Percentiles rank a stretch among this genome's conserved stretches.
These are phyloP conservation scores for Mimosa pudica DNA, from an alignment of 306 rosid genomes.

Conservation along the genomic window DNA sequence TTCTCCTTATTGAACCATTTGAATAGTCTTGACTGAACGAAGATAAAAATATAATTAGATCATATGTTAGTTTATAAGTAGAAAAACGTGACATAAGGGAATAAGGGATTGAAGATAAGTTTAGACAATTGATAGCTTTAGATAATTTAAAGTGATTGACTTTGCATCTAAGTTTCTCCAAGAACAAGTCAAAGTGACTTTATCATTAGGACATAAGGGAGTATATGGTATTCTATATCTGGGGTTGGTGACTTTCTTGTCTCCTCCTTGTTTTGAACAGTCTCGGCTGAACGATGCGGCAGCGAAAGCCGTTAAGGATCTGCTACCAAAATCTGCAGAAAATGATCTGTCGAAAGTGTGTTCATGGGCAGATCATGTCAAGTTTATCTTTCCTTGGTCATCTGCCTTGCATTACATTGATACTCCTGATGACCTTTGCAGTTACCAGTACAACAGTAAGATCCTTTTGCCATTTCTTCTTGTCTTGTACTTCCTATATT, in stretches of 20 bases:
- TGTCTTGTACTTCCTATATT: too few relatives aligned
- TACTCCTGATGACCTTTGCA: constrained; percentile 73
- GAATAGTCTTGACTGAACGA: constrained; percentile 56
- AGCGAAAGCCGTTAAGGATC: constrained; percentile 59
- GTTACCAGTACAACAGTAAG: constrained; percentile 53
- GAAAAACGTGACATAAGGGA: too few relatives aligned
- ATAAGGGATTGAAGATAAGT: too few relatives aligned
- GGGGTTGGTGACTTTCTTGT: neutral
- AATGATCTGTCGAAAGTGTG: constrained; percentile 65
- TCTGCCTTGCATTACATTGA: constrained; percentile 72
- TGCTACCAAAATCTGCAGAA: constrained; percentile 58
- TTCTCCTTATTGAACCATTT: neutral
- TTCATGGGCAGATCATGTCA: constrained; percentile 75
- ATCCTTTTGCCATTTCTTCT: constrained; percentile 17
- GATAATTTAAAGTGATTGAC: too few relatives aligned
- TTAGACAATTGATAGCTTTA: too few relatives aligned
- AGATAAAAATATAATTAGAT: neutral
- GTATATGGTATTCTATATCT: neutral
- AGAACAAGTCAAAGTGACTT: too few relatives aligned
- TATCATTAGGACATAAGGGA: too few relatives aligned
- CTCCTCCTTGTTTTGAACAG: constrained; percentile 34
- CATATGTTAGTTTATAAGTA: too few relatives aligned
- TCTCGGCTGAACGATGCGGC: constrained; percentile 56
- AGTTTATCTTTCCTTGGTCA: constrained; percentile 64
- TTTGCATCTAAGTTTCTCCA: too few relatives aligned